Percentiles rank a stretch among this genome's conserved stretches.
Conservation (phyloP, 495 filamentous ascomycete genomes). For the Daldinia concentrica region DNA sequence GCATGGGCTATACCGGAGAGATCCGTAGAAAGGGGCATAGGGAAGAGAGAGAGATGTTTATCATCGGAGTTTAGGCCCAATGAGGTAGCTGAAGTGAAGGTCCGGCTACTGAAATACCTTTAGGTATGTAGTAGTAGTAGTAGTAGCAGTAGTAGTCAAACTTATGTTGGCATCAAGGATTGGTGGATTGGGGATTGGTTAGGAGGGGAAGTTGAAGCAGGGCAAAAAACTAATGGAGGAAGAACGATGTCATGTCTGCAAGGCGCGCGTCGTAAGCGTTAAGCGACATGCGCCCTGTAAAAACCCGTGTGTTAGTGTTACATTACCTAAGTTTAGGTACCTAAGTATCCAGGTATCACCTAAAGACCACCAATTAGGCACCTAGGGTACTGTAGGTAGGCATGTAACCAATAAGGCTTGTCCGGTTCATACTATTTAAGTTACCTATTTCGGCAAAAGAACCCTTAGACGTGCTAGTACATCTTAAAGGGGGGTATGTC, state of each 20-base stretch:
- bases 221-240: constrained; percentile 10
- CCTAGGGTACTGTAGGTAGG: too few relatives aligned
- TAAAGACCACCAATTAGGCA: too few relatives aligned
- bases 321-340: constrained; percentile 30
- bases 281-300: constrained; percentile 36
- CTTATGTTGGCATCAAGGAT: constrained; percentile 5
- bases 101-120: background rate
- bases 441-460: constrained; percentile 5
- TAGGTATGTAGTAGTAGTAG: background rate
- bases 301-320: constrained; percentile 18
- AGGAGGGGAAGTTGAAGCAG: constrained; percentile 1
- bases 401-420: background rate
- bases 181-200: constrained; percentile 8
- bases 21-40: background rate
- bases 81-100: constrained; percentile 14
- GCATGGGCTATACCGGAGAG: constrained; percentile 1
- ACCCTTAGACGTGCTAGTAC: background rate
- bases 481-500: background rate
- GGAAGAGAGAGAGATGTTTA: background rate
- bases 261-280: constrained; percentile 26
- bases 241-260: constrained; percentile 23
- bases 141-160: too few relatives aligned
- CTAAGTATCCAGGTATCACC: background rate
- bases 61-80: constrained; percentile 12
- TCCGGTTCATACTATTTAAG: background rate